Conservation (phyloP, 2,329 filamentous ascomycete genomes). For the Sarocladium kiliense region DNA sequence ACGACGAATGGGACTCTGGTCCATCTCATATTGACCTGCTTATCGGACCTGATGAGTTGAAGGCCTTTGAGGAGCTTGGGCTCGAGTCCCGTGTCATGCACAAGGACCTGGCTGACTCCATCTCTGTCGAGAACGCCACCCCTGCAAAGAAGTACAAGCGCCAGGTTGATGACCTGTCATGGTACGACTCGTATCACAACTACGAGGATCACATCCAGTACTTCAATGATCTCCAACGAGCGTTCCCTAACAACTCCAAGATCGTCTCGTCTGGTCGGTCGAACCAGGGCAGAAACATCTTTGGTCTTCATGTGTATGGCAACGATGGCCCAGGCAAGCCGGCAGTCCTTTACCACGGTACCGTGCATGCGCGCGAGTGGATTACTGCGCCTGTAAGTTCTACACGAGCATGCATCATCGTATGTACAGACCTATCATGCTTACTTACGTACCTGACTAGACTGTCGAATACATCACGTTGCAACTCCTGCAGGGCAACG, state of each 20-base stretch:
- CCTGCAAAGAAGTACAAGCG: constrained; percentile 13
- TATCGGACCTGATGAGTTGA: constrained; percentile 22
- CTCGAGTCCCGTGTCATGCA: constrained; percentile 25
- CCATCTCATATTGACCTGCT: constrained; percentile 24
- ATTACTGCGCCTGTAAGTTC: constrained; percentile 53
- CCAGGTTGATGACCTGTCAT: constrained; percentile 28
- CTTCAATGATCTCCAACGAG: constrained; percentile 34
- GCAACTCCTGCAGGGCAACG: constrained; percentile 38
- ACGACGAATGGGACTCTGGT: constrained; percentile 17
- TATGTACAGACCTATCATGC: constrained; percentile 25
- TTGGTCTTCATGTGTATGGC: constrained; percentile 50
- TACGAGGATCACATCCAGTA: constrained; percentile 45
- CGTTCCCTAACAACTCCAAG: constrained; percentile 40
- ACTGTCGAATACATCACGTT: constrained; percentile 42
- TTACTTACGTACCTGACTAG: constrained; percentile 15
- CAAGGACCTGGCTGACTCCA: constrained; percentile 23
- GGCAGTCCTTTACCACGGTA: constrained; percentile 44
- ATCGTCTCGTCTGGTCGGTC: constrained; percentile 39
- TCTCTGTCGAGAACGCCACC: constrained; percentile 20
- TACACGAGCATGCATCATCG: background rate
- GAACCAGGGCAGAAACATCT: constrained; percentile 45
- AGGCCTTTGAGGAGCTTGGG: constrained; percentile 22
- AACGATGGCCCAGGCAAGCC: constrained; percentile 37
- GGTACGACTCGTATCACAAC: constrained; percentile 45
- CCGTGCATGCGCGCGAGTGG: constrained; percentile 51